Base-by-base conservation (phyloP, 2,329 filamentous ascomycete species). In the Ceratocystis destructans region DNA sequence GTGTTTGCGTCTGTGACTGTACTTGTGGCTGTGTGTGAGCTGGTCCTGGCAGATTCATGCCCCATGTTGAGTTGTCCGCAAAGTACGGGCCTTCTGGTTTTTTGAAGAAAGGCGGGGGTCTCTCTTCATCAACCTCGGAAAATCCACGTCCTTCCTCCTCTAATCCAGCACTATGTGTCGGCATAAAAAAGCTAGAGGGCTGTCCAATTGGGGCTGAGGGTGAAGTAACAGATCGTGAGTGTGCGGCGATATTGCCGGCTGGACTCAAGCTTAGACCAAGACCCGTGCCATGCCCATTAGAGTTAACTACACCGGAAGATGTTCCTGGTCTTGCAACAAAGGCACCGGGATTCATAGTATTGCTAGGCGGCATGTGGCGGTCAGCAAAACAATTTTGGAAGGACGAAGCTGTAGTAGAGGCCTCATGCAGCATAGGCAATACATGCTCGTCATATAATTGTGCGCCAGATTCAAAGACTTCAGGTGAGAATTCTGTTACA, bases 381-480 rank as follows among this genome's bases (percentile, higher is more conserved):
- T 96, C 93, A 0, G 86, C 83, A 71, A 96, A 93, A 3, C 90
- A 90, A 71, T 92, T 95, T 71, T 96, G 90, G 74, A 97, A 94
- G 1, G 85, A 91, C 1, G 85, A 83, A 63, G 84, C 88, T 46
- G 87, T 87, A 69, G 86, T 93, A 10, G 82, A 89, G 72, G 90
- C 94, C 72, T 94, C 89, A 71, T 94, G 88, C 5, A 96, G 77
- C 64, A 96, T 95, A 0, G 93, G 93, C 10, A 94, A 80, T 5
- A 94, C 95, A 73, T 96, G 90, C 74, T 96, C 90, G 71, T 96
- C 92, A 75, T 97, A 96, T 0, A 96, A 77, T 73, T 90, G 86
- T 25, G 92, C 89, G 10, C 86, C 88, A 0, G 86, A 86, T 70
- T 94, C 88, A 64, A 86, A 85, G 8, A 81, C 81, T 69, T 86